A percentile compares a stretch with the other conserved stretches of the same genome.
Evolutionary conservation across 1,284 basidiomycete genomes (phyloP).

Genomic region (Pulchroboletus neoregius): DNA sequence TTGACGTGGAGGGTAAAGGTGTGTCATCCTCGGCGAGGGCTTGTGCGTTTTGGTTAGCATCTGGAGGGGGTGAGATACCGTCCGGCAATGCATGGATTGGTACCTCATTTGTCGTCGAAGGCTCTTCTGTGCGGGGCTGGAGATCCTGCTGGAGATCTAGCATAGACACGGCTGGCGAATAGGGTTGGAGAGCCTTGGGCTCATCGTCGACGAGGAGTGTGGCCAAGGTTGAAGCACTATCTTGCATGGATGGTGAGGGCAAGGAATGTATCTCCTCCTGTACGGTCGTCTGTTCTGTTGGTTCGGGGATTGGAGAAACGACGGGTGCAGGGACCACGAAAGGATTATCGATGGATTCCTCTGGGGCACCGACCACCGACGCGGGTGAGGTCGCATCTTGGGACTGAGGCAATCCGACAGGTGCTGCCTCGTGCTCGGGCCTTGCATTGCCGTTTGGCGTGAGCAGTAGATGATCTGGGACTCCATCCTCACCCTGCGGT

Average conservation of each 20-base stretch:
- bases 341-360: conserved; percentile 13
- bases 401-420: neutral
- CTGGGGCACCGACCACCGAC: neutral
- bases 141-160: conserved; percentile 14
- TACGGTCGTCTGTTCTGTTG: neutral
- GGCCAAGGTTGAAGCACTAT: conserved; percentile 1
- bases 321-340: neutral
- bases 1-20: neutral
- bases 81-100: neutral
- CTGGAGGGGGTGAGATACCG: neutral
- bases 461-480: neutral
- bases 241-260: conserved; percentile 5
- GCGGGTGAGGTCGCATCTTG: conserved; percentile 3
- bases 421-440: neutral
- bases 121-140: neutral
- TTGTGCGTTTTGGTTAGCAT: neutral
- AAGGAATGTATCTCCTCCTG: neutral
- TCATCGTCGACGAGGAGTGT: conserved; percentile 16
- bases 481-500: neutral
- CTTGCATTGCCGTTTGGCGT: conserved; percentile 1
- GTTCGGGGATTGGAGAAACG: neutral
- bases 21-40: neutral
- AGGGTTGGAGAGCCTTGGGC: neutral
- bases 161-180: conserved; percentile 21
- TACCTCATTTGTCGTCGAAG: neutral